Base-by-base conservation (phyloP, 495 filamentous ascomycete species). In the Penicillium angulare region DNA sequence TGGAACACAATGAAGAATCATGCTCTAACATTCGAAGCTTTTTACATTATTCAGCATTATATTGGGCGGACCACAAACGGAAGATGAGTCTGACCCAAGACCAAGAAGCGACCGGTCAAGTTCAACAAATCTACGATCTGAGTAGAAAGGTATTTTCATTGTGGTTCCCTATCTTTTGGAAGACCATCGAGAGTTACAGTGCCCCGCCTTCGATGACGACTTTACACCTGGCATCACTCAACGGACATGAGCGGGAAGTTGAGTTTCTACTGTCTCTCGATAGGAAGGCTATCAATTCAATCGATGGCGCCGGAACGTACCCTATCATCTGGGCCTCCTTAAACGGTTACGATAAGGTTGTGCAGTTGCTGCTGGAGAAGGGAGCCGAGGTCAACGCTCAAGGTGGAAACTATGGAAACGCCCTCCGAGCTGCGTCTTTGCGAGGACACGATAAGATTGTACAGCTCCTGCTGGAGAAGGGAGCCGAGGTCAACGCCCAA, bases 61-160 rank as follows among this genome's bases (percentile, higher is more conserved):
- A 60, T 50, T 65, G 59, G 62, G 38, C 59, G 1, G 56, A 60
- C 50, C 62, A 65, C 27, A 43, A 48, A 35, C 46, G 62, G 44
- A 51, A 50, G n/a, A 46, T 53, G 33, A 24, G 27, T 40, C 15
- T 51, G 33, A 44, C 44, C 27, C 29, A 36, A 32, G 47, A 46
- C 43, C 22, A 31, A 35, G 18, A 47, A 26, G 51, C 47, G 17
- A 23, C 29, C 0, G 23, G 41, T 16, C 35, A 47, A 38, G 31
- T 63, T 21, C 39, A 44, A 2, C 49, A 49, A 23, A 23, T 60
- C 13, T 60, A 60, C 40, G 36, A 49, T 41, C 46, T 29, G 27
- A 39, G 18, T 47, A 8, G 21, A 24, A 48, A 34, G 22, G 8
- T 21, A 47, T 56, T 55, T 31, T 47, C 24, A 21, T 26, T 56